Evolutionary conservation across 2,329 filamentous ascomycete species (phyloP), one percentile per base, ranked within the genome.

Genomic region (Acrocalymma vagum): DNA sequence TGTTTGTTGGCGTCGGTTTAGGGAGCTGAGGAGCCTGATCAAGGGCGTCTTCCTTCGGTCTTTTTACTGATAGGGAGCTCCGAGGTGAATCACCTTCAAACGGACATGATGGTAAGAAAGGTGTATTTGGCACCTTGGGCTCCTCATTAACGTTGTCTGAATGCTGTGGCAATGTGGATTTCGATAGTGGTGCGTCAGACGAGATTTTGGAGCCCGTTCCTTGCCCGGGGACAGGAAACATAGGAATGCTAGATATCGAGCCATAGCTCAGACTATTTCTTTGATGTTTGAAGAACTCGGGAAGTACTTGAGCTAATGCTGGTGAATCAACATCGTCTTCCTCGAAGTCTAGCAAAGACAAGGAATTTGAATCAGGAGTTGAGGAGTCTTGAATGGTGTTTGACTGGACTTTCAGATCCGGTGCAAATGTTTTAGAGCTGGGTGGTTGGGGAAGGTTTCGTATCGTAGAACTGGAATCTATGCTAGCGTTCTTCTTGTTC

Each of bases 191-290:
- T n/a, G n/a, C n/a, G 20, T 29, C 13, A 25, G 13, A 16, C 35
- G 29, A 14, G 50, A 13, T 55, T 41, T 16, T 40, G 31, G 21
- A 14, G 14, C 18, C 9, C 25, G 15, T n/a, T n/a, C n/a, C n/a
- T n/a, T 9, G 58, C 52, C 9, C 51, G 42, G 83, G 85, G 6
- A 76, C 96, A 70, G 92, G 87, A 75, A 75, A 71, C 4, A 40
- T 63, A 2, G 69, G 67, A 29, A 74, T 67, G 33, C 55, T 69
- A 48, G 70, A 64, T 3, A 63, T 38, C 9, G 62, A 65, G 8
- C 55, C 50, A 5, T 37, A 53, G 29, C 63, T 69, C 17, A 62
- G 10, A 7, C 58, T 53, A 16, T 59, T 50, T 5, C 45, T 45
- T n/a, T 56, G 44, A 4, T 41, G 42, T 8, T 45, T 34, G 8